phyloP scores from a whole-genome alignment of 1,284 basidiomycete genomes.

The Schizopora paradoxa region DNA sequence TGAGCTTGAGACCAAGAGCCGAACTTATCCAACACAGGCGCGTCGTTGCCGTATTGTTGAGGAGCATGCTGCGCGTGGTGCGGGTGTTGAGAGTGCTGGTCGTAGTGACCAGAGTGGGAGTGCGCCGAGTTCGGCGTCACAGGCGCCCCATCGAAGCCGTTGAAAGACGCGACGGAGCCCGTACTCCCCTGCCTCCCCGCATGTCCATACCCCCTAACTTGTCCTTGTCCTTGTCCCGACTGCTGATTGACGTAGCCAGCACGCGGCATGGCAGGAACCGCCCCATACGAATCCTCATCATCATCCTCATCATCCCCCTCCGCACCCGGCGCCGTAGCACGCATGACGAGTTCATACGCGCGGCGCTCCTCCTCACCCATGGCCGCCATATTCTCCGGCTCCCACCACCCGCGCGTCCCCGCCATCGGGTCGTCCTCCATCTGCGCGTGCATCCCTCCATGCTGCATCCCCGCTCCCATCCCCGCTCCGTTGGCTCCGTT shows the following conservation, averaged over 20 bases:
- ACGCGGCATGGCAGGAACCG: conserved; percentile 20
- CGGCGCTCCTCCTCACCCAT: conserved; percentile 24
- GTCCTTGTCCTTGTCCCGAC: conserved; percentile 25
- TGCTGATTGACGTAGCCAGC: conserved; percentile 4
- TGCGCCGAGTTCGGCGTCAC: too few relatives aligned
- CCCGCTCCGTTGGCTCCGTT: too few relatives aligned
- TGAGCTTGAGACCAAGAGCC: conserved; percentile 13
- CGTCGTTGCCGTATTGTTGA: conserved; percentile 10
- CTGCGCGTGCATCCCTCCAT: too few relatives aligned
- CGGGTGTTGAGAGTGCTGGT: conserved; percentile 17
- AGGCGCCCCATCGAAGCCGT: too few relatives aligned
- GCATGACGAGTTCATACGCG: conserved; percentile 30
- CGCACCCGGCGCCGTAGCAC: conserved; percentile 51
- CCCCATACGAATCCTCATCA: conserved; percentile 34
- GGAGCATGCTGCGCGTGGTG: conserved; percentile 15
- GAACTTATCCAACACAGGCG: conserved; percentile 6
- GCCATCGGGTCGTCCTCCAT: too few relatives aligned
- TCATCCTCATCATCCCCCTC: conserved; percentile 37
- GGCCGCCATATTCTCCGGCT: conserved; percentile 11
- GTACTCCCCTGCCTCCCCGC: too few relatives aligned
- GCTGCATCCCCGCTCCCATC: too few relatives aligned
- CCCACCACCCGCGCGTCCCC: conserved; percentile 9
- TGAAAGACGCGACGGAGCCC: too few relatives aligned
- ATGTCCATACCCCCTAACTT: background rate
- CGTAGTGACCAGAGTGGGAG: too few relatives aligned